Evolutionary conservation across 768 basidiomycete genomes (phyloP), one percentile per base, ranked within the genome.

Genomic region (Kwoniella pini): DNA sequence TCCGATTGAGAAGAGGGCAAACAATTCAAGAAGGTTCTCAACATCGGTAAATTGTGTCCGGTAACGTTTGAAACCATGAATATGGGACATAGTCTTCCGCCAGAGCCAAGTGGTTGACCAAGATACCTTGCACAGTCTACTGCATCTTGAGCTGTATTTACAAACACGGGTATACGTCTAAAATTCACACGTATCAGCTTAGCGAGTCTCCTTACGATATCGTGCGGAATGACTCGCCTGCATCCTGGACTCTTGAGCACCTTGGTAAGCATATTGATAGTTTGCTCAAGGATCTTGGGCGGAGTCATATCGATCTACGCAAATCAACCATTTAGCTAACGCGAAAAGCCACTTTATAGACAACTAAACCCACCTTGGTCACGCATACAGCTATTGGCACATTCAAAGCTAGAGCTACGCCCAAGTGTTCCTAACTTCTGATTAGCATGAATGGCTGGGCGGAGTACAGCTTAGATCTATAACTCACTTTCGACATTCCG

Each of bases 11-110:
- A 91, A 6, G 94, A 88, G 0, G 91, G 90, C 7, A 97, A 80
- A 38, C 93, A 82, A 76, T 98, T 97, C 55, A 98, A 82, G 80
- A 97, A 95, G 2, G 87, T 89, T 57, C 93, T 85, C 55, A 97
- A 88, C 66, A 84, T 82, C 69, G 90, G 87, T 11, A 95, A 84
- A 3, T 93, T 91, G 67, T 90, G 85, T n/a, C 94, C 95, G 1
- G 91, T 94, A 13, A 96, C 91, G 75, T 97, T 98, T 2, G 93
- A 96, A 21, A 94, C 81, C 73, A 88, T 87, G 79, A 95, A 94
- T 60, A 95, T 87, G 0, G 93, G 93, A 70, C 91, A 93, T 72
- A 95, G 75, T 74, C 91, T 51, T 44, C 51, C 63, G 22, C 46
- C 36, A 0, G 61, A 40, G 5, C 66, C 62, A 4, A 70, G 21